Conservation (phyloP, 2,329 filamentous ascomycete species). For the Alternaria alternata region DNA sequence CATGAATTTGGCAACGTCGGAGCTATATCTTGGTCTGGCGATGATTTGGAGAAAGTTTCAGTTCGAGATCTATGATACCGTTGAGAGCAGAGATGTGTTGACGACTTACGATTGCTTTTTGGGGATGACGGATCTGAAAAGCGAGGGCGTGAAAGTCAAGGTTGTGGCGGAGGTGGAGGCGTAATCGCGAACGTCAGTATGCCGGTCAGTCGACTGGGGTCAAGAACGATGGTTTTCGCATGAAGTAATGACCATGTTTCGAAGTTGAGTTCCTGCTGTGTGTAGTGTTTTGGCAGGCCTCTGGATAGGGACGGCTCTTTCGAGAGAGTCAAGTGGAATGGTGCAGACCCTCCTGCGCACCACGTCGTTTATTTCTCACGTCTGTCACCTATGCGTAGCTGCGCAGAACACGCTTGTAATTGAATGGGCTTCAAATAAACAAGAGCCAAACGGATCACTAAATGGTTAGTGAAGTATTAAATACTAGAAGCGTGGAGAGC, state of each 20-base stretch:
- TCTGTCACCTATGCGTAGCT: neutral
- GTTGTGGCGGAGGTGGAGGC: neutral
- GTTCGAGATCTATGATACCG: conserved; percentile 15
- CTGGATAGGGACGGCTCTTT: neutral
- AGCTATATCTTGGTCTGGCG: conserved; percentile 19
- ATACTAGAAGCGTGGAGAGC: neutral
- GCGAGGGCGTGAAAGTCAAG: neutral
- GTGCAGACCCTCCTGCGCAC: neutral
- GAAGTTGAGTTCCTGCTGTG: no score
- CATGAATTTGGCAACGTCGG: conserved; percentile 23
- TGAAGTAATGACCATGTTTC: no score
- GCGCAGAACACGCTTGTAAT: neutral
- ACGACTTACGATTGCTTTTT: neutral
- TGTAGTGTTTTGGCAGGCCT: no score
- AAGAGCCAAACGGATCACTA: neutral
- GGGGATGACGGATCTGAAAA: neutral
- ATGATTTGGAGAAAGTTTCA: conserved; percentile 12
- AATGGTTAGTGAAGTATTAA: rapidly evolving
- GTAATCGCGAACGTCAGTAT: neutral
- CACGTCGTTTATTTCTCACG: neutral
- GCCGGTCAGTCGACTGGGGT: no score
- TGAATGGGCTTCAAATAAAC: neutral
- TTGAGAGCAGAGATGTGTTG: neutral
- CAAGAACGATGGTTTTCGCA: no score
- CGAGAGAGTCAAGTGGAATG: conserved; percentile 12